Base-by-base conservation (phyloP, 2,329 filamentous ascomycete genomes). In the Penicillium paneum region DNA sequence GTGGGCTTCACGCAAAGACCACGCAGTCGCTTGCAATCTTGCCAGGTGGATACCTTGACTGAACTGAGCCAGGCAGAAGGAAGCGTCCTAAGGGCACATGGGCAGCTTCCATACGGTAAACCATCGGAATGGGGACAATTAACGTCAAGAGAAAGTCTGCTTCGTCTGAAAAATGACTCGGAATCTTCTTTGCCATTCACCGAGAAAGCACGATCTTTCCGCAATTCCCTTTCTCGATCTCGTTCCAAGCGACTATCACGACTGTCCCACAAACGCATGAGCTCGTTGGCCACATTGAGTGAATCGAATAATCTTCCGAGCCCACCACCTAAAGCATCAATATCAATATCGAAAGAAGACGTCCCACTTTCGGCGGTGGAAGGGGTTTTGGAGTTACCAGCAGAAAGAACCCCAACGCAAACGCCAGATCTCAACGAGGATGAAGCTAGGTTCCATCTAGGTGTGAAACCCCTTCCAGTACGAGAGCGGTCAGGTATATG, bases 401-500 rank as follows among this genome's bases (percentile, higher is more conserved):
- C 73, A 19, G 72, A 75, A 46, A 68, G 62, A n/a, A 74, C 71
- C 2, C 69, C 73, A 2, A 63, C 68, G 19, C 67, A 69, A 17
- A 73, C 70, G 3, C 71, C 71, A 17, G 73, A 74, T 39, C 64
- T 62, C 21, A 66, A 67, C 28, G 57, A 65, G 6, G 63, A 65
- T 12, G 57, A 57, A 24, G 49, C 53, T 21, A 61, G 57, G 2
- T 62, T 62, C 12, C 58, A 64, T 36, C 46, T 64, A n/a, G 63
- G 60, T 15, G 68, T 66, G 50, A 66, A 65, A 8, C 66, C 72
- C 8, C 48, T 69, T 24, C 53, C 62, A n/a, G 56, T 45, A 19
- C 62, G 17, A 21, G 28, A 61, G 36, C 61, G 61, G 44, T 63
- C 60, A 26, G 58, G 40, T 19, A 48, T 64, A 5, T 67, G 67